phyloP scores from a whole-genome alignment of 2,329 filamentous ascomycete species.

The Ophiosphaerella korrae region DNA sequence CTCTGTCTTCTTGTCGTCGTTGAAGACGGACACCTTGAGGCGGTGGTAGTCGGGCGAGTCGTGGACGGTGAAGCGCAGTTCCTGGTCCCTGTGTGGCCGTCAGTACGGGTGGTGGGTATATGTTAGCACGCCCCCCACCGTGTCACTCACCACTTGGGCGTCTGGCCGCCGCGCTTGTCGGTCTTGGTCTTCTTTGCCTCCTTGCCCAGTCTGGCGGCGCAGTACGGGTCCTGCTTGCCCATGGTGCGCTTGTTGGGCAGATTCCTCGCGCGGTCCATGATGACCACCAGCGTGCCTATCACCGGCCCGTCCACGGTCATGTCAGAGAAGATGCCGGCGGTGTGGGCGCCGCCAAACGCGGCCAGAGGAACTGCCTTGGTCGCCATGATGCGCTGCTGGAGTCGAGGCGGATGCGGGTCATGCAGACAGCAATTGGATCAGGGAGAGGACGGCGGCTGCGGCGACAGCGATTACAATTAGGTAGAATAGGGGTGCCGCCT shows the following conservation, averaged over 20 bases:
- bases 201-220: slow-evolving; percentile 89
- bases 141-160: slow-evolving; percentile 82
- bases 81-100: slow-evolving; percentile 77
- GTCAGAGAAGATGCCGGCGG: slow-evolving; percentile 91
- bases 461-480: background rate
- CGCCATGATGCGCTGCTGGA: slow-evolving; percentile 37
- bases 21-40: slow-evolving; percentile 94
- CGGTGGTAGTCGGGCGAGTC: slow-evolving; percentile 96
- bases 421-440: too few species aligned
- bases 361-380: slow-evolving; percentile 37
- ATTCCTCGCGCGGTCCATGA: slow-evolving; percentile 96
- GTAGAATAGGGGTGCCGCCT: slow-evolving; percentile 7
- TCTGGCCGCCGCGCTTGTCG: slow-evolving; percentile 92
- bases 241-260: slow-evolving; percentile 95
- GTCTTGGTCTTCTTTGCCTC: slow-evolving; percentile 97
- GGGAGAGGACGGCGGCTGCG: background rate
- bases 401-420: background rate
- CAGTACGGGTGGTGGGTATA: slow-evolving; percentile 23
- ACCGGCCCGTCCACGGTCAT: slow-evolving; percentile 90
- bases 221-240: slow-evolving; percentile 98
- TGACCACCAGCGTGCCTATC: slow-evolving; percentile 89
- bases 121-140: background rate
- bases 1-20: slow-evolving; percentile 97
- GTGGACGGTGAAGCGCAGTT: slow-evolving; percentile 93
- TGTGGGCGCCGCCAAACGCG: slow-evolving; percentile 67